Conservation (phyloP, 805 yeast species). For the Ogataea paraovalis region DNA sequence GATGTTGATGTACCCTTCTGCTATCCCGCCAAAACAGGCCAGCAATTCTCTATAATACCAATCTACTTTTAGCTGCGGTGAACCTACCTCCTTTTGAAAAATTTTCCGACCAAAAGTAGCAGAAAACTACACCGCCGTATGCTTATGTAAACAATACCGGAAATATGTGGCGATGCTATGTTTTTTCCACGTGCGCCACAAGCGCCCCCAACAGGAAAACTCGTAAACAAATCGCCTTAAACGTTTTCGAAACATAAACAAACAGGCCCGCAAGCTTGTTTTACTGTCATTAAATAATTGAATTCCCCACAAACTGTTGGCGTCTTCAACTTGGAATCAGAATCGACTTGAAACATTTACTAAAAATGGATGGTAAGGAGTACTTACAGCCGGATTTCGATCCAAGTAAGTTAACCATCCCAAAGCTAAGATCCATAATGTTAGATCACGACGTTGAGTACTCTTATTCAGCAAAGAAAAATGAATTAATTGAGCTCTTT, state of each 20-base stretch:
- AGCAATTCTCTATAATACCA: too few species aligned
- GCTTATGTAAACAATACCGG: too few species aligned
- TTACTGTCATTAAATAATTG: not conserved
- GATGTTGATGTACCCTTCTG: too few species aligned
- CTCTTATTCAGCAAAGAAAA: constrained; percentile 64
- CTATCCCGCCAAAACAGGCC: too few species aligned
- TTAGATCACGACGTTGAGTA: constrained; percentile 57
- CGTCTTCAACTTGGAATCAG: too few species aligned
- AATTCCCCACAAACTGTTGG: too few species aligned
- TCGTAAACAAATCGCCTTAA: constrained; percentile 8
- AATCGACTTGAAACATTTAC: too few species aligned
- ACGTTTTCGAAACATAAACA: constrained; percentile 2
- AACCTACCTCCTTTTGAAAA: not conserved
- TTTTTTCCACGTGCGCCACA: not conserved
- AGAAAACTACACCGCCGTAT: not conserved
- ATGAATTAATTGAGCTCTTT: constrained; percentile 59
- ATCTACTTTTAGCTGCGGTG: too few species aligned
- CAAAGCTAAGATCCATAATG: constrained; percentile 66
- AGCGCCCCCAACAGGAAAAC: too few species aligned
- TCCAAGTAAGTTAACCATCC: constrained; percentile 59
- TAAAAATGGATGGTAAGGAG: constrained; percentile 32
- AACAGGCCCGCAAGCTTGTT: not conserved
- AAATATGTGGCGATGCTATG: too few species aligned
- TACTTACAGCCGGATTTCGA: constrained; percentile 51
- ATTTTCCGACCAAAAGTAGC: constrained; percentile 7